These are phyloP conservation scores for Solanum sejunctum DNA, from an alignment of 257 asterid species.

Conservation along the genomic window DNA sequence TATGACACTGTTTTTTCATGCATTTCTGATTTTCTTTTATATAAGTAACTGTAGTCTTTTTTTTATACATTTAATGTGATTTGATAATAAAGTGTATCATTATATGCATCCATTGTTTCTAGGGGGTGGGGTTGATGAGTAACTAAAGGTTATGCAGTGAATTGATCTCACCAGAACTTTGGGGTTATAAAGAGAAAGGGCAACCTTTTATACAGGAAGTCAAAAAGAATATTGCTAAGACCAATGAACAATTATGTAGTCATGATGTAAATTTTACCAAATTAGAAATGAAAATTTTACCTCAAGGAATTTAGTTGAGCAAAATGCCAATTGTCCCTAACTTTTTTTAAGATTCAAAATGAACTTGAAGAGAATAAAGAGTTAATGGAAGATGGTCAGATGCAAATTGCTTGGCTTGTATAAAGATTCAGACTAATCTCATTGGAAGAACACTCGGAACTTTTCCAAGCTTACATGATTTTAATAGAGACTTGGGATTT, in stretches of 20 bases:
- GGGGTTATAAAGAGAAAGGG: neutral
- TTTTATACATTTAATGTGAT: neutral
- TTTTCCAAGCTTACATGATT: neutral
- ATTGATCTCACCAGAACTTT: neutral
- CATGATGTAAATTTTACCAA: neutral
- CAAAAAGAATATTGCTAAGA: neutral
- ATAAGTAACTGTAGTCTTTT: neutral
- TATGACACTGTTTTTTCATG: conserved; percentile 12
- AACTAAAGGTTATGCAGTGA: neutral
- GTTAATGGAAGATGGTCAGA: neutral
- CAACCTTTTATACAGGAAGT: neutral
- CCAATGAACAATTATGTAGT: neutral
- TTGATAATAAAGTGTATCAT: neutral
- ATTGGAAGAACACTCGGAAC: neutral
- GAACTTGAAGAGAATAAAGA: neutral
- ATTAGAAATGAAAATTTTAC: neutral
- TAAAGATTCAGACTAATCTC: neutral
- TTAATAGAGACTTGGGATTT: neutral
- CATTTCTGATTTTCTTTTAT: neutral
- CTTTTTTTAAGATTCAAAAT: neutral
- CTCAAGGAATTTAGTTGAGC: neutral
- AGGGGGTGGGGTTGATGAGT: neutral
- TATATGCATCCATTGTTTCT: neutral
- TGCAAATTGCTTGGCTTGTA: neutral
- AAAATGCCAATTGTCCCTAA: neutral